Evolutionary conservation across 805 yeast species (phyloP).

Genomic region (Metschnikowia shivogae): DNA sequence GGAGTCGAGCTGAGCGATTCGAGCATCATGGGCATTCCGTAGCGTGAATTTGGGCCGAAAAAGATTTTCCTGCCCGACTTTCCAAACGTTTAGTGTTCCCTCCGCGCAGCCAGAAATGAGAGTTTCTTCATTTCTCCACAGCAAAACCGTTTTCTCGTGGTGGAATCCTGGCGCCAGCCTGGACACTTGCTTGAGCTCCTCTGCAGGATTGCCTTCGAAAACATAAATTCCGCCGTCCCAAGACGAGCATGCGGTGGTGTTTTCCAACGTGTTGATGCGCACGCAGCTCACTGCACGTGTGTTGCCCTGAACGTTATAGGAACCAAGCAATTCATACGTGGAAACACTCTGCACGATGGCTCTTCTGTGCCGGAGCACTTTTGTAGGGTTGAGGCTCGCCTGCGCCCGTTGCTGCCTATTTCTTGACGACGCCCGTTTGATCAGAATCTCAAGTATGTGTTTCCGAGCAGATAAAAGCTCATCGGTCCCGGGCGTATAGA

Average conservation of each 20-base stretch:
- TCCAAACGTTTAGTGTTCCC: conserved; percentile 35
- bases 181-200: conserved; percentile 9
- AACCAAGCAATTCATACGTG: conserved; percentile 48
- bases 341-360: conserved; percentile 29
- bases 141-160: conserved; percentile 62
- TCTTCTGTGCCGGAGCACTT: conserved; percentile 47
- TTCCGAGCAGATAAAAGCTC: conserved; percentile 51
- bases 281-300: conserved; percentile 65
- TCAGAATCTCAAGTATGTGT: conserved; percentile 48
- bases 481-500: conserved; percentile 73
- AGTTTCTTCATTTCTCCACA: conserved; percentile 45
- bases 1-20: conserved; percentile 58
- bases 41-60: conserved; percentile 15
- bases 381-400: conserved; percentile 34
- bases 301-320: conserved; percentile 59
- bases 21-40: conserved; percentile 33
- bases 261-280: conserved; percentile 37
- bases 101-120: conserved; percentile 38
- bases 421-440: conserved; percentile 43
- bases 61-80: not conserved
- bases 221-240: conserved; percentile 77
- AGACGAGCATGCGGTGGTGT: conserved; percentile 59
- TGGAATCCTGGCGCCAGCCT: conserved; percentile 40
- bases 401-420: conserved; percentile 28
- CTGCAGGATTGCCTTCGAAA: conserved; percentile 18